These are phyloP conservation scores for Coemansia sp. DNA, from an alignment of 192 early-diverging fungal genomes.

Conservation along the genomic window DNA sequence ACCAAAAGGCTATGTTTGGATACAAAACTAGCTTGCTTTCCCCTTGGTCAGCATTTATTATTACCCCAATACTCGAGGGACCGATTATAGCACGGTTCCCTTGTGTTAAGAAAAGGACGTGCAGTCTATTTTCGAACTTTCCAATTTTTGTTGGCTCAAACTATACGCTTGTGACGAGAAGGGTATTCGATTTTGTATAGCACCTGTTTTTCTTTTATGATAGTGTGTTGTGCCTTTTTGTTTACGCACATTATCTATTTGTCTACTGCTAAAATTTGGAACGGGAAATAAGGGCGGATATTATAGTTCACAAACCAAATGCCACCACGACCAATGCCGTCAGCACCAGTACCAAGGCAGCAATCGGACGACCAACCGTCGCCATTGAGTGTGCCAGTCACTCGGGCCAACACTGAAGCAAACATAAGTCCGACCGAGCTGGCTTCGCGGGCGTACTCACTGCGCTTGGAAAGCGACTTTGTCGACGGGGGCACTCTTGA, in stretches of 20 bases:
- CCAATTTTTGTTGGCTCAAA: no score
- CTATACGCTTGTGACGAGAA: no score
- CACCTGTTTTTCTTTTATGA: neutral
- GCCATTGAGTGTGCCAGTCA: constrained; percentile 6
- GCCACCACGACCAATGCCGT: constrained; percentile 25
- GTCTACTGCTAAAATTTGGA: no score
- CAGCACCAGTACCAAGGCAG: neutral
- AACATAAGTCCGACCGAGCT: neutral
- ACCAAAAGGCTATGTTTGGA: no score
- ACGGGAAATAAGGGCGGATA: no score
- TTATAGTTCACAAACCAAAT: neutral
- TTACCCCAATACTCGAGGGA: no score
- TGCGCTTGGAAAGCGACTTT: constrained; percentile 12
- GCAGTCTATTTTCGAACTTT: no score
- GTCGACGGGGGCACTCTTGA: constrained; percentile 9
- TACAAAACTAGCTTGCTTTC: no score
- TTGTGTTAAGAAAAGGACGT: no score
- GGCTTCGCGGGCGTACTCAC: constrained; percentile 2
- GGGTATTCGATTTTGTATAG: no score
- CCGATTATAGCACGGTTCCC: no score
- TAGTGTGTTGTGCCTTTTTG: neutral
- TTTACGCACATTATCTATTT: neutral
- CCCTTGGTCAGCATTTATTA: no score
- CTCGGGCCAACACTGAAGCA: neutral
- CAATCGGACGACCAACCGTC: neutral